Evolutionary conservation across 2,329 filamentous ascomycete species (phyloP).

Genomic region (Verticillium longisporum): DNA sequence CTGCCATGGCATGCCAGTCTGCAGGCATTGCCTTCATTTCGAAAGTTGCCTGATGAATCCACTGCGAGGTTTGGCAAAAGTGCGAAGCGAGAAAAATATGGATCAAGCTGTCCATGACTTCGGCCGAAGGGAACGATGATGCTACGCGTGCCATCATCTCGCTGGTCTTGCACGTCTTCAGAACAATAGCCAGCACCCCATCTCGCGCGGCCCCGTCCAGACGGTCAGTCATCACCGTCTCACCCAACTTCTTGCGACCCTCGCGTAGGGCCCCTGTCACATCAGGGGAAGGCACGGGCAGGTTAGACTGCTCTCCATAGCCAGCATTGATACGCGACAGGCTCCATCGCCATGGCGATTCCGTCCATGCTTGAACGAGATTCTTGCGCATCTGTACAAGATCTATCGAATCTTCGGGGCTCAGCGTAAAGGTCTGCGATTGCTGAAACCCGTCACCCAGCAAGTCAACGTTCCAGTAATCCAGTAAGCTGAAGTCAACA

Average conservation of each 20-base stretch:
- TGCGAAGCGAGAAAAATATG: conserved; percentile 54
- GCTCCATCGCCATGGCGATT: conserved; percentile 45
- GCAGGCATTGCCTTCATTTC: conserved; percentile 46
- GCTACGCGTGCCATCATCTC: conserved; percentile 44
- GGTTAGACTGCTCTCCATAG: conserved; percentile 36
- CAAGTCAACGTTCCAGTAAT: conserved; percentile 39
- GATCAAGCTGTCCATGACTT: conserved; percentile 53
- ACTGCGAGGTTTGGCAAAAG: conserved; percentile 48
- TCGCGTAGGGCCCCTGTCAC: conserved; percentile 30
- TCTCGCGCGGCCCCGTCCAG: conserved; percentile 47
- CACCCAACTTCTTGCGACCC: conserved; percentile 26
- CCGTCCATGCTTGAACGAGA: conserved; percentile 40
- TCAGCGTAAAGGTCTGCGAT: conserved; percentile 18
- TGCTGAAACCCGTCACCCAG: conserved; percentile 16
- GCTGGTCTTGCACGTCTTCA: conserved; percentile 48
- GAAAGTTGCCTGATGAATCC: conserved; percentile 56
- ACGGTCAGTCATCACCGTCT: conserved; percentile 31
- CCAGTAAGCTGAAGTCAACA: conserved; percentile 42
- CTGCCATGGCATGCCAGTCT: conserved; percentile 53
- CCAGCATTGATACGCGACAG: conserved; percentile 35
- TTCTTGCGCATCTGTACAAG: conserved; percentile 38
- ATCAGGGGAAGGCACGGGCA: conserved; percentile 34
- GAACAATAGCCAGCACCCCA: conserved; percentile 55
- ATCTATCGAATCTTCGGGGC: conserved; percentile 30
- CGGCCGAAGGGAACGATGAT: conserved; percentile 56